Evolutionary conservation across 495 filamentous ascomycete genomes (phyloP).

Genomic region (Lasiosphaeria hispida): DNA sequence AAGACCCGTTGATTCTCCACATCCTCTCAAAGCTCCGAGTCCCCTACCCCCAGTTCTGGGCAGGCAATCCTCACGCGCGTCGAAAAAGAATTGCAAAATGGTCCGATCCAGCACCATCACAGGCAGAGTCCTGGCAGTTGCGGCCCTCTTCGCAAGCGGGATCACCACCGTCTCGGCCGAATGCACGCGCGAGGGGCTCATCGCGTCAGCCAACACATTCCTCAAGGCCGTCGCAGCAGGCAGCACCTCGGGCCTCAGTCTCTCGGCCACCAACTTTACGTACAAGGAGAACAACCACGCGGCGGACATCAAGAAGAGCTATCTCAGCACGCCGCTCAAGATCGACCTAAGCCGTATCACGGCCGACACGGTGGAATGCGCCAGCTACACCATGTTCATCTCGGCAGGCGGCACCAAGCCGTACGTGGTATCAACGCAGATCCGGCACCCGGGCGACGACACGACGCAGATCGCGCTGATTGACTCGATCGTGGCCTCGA

Average conservation of each 20-base stretch:
- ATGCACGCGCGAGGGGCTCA: constrained; percentile 17
- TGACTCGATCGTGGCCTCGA: constrained; percentile 48
- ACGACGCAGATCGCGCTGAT: constrained; percentile 35
- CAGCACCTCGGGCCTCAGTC: constrained; percentile 9
- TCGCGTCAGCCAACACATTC: constrained; percentile 10
- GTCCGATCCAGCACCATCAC: too few relatives aligned
- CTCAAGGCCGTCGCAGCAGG: constrained; percentile 5
- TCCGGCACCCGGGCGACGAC: constrained; percentile 38
- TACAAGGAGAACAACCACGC: constrained; percentile 31
- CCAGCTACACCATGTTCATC: constrained; percentile 41
- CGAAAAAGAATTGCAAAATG: too few relatives aligned
- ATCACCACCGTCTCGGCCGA: constrained; percentile 1
- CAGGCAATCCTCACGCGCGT: too few relatives aligned
- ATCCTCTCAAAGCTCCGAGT: too few relatives aligned
- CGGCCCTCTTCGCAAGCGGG: too few relatives aligned
- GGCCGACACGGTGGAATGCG: constrained; percentile 40
- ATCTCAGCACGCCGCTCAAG: constrained; percentile 34
- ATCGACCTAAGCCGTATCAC: constrained; percentile 38
- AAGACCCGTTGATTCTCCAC: too few relatives aligned
- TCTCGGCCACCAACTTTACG: constrained; percentile 11
- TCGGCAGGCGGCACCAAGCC: constrained; percentile 36
- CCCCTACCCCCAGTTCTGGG: too few relatives aligned
- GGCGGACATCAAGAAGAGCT: constrained; percentile 22
- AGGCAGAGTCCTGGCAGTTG: too few relatives aligned
- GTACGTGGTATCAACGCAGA: constrained; percentile 44